Conservation (phyloP, 129 eudicot genomes). For the Flaveria robusta region DNA sequence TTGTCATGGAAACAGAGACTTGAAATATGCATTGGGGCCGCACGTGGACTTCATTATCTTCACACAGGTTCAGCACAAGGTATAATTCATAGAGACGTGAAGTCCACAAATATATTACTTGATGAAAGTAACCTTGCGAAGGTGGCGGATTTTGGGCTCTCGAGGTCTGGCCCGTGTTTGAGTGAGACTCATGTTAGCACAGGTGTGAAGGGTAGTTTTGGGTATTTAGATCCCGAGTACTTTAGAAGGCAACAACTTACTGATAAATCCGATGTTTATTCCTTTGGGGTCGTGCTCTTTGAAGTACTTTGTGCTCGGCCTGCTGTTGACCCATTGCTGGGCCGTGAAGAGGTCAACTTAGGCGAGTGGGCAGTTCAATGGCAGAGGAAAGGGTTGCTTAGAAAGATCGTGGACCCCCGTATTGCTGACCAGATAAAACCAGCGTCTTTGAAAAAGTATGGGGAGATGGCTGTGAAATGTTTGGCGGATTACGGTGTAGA, state of each 20-base stretch:
- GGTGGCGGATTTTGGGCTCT: slow-evolving; percentile 85
- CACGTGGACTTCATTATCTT: slow-evolving; percentile 83
- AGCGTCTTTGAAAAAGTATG: slow-evolving; percentile 49
- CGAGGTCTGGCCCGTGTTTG: slow-evolving; percentile 71
- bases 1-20: slow-evolving; percentile 83
- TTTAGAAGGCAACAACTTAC: slow-evolving; percentile 62
- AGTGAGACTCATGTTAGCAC: slow-evolving; percentile 89
- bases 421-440: slow-evolving; percentile 53
- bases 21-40: slow-evolving; percentile 85
- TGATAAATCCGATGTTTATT: slow-evolving; percentile 73
- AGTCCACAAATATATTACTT: slow-evolving; percentile 74
- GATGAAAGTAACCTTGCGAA: slow-evolving; percentile 68
- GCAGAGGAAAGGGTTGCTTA: slow-evolving; percentile 59
- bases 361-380: slow-evolving; percentile 87
- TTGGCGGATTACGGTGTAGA: slow-evolving; percentile 83
- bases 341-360: slow-evolving; percentile 70
- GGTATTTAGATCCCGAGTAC: slow-evolving; percentile 72
- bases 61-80: slow-evolving; percentile 89
- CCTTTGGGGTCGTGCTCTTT: slow-evolving; percentile 77
- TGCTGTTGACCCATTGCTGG: slow-evolving; percentile 61
- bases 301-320: slow-evolving; percentile 85
- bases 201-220: slow-evolving; percentile 85
- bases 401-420: slow-evolving; percentile 50
- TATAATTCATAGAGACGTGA: slow-evolving; percentile 77
- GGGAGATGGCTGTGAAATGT: slow-evolving; percentile 82